A percentile compares a stretch with the other conserved stretches of the same genome.
These are phyloP conservation scores for Entomortierella beljakovae DNA, from an alignment of 192 early-diverging fungal species.

Conservation along the genomic window DNA sequence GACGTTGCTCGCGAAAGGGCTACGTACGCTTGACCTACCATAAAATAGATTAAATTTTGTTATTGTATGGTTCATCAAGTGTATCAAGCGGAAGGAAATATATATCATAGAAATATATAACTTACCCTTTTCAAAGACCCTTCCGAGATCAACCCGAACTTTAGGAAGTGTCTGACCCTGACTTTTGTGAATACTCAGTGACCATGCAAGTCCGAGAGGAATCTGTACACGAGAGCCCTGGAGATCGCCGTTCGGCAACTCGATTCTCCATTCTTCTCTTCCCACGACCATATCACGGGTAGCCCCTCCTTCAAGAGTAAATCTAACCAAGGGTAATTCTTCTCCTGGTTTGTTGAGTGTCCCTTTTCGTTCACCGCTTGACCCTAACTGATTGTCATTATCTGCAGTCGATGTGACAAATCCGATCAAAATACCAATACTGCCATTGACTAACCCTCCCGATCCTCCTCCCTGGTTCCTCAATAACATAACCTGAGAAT, in stretches of 20 bases:
- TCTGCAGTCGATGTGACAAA: slow-evolving; percentile 21
- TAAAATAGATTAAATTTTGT: slow-evolving; percentile 26
- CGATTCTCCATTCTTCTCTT: slow-evolving; percentile 65
- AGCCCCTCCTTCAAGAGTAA: slow-evolving; percentile 38
- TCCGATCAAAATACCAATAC: slow-evolving; percentile 67
- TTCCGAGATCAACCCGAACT: slow-evolving; percentile 78
- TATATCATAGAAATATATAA: no score
- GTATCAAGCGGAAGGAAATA: no score
- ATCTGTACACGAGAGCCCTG: slow-evolving; percentile 60
- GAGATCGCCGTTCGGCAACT: slow-evolving; percentile 55
- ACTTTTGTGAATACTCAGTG: slow-evolving; percentile 88
- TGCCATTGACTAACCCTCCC: slow-evolving; percentile 77
- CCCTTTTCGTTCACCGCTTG: slow-evolving; percentile 15
- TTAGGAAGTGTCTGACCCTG: slow-evolving; percentile 89
- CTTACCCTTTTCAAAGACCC: slow-evolving; percentile 80
- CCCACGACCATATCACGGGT: slow-evolving; percentile 62
- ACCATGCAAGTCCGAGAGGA: slow-evolving; percentile 88
- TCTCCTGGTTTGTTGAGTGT: slow-evolving; percentile 25
- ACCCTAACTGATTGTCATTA: slow-evolving; percentile 14
- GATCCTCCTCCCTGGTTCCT: slow-evolving; percentile 67
- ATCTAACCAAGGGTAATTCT: slow-evolving; percentile 54
- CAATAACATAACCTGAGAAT: slow-evolving; percentile 88
- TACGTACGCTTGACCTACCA: slow-evolving; percentile 81
- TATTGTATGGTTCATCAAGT: no score
- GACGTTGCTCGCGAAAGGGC: slow-evolving; percentile 82